Evolutionary conservation across 2,329 filamentous ascomycete genomes (phyloP).

Genomic region (Penicillium nordicum): DNA sequence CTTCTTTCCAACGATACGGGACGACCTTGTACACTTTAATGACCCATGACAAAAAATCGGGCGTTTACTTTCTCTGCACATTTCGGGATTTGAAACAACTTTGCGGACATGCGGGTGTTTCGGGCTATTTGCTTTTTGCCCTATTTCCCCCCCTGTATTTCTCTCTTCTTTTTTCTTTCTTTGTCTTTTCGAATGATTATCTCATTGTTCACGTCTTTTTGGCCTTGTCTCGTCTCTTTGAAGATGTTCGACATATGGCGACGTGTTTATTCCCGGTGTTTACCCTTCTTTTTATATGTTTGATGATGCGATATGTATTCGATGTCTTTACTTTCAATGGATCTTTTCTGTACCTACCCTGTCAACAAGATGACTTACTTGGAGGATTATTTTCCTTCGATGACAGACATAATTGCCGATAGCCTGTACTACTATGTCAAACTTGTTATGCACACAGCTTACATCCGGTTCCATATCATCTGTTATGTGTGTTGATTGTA

Average conservation of each 20-base stretch:
- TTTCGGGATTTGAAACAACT: slow-evolving; percentile 9
- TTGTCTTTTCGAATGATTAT: slow-evolving; percentile 13
- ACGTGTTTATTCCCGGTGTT: slow-evolving; percentile 6
- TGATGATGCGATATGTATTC: slow-evolving; percentile 21
- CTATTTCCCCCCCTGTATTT: slow-evolving; percentile 15
- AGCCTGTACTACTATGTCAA: slow-evolving; percentile 11
- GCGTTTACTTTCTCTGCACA: slow-evolving; percentile 10
- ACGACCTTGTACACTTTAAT: slow-evolving; percentile 25
- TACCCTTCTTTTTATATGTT: slow-evolving; percentile 12
- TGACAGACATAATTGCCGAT: slow-evolving; percentile 1
- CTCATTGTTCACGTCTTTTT: slow-evolving; percentile 3
- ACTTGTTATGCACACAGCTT: neutral
- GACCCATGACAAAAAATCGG: slow-evolving; percentile 18
- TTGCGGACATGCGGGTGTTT: slow-evolving; percentile 7
- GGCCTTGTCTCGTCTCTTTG: slow-evolving; percentile 5
- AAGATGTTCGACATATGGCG: slow-evolving; percentile 8
- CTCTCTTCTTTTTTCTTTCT: slow-evolving; percentile 15
- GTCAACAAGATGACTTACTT: slow-evolving; percentile 1
- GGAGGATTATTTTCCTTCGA: neutral
- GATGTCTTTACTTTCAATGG: slow-evolving; percentile 16
- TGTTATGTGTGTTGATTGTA: neutral
- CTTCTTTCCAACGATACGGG: slow-evolving; percentile 19
- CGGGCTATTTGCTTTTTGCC: neutral
- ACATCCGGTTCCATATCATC: neutral
- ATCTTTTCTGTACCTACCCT: slow-evolving; percentile 18